Evolutionary conservation across 1,139 yeast genomes (phyloP), one percentile per base, ranked within the genome.

Genomic region (Zygoascus sp.): DNA sequence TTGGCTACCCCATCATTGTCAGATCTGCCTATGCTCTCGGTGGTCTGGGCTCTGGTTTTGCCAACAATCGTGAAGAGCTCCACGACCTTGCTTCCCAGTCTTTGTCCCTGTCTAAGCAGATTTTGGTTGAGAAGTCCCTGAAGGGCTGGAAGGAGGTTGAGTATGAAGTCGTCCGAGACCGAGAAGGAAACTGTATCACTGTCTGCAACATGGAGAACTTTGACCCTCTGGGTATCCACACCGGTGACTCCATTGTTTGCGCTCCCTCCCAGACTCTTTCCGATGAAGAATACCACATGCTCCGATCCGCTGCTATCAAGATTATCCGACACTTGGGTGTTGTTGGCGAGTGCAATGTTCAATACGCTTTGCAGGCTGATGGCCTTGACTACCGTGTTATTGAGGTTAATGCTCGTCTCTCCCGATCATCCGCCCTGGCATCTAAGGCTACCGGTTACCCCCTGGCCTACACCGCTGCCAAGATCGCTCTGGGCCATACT

Each of bases 81-180:
- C 81, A 81, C 68, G 84, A 86, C 69, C 77, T 92, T 67, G 83
- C 95, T 42, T 80, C 95, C 42, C 95, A 87, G 68, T 86, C 97
- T 2, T 74, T 92, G 53, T 82, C 96, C 19, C 72, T 89, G 53
- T 81, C 97, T 40, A 97, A 97, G 44, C 99, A 92, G 74, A 87
- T 92, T 59, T 75, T 92, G 60, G 97, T 92, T 54, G 98, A 92
- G 72, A 90, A 87, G 73, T 90, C 97, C 3, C 75, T 92, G 70
- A 92, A 90, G 74, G 98, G 98, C 55, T 92, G 98, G 98, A 92
- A 92, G 68, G 98, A 92, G 73, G 94, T 92, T 50, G 98, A 92
- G 73, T 92, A 92, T 69, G 98, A 92, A 73, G 98, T 92, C 57
- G 98, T 92, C 50, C 87, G 98, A 69, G 98, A 92, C 69, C 79